Base-by-base conservation (phyloP, 1,284 basidiomycete genomes). In the Trichosporon asahii region DNA sequence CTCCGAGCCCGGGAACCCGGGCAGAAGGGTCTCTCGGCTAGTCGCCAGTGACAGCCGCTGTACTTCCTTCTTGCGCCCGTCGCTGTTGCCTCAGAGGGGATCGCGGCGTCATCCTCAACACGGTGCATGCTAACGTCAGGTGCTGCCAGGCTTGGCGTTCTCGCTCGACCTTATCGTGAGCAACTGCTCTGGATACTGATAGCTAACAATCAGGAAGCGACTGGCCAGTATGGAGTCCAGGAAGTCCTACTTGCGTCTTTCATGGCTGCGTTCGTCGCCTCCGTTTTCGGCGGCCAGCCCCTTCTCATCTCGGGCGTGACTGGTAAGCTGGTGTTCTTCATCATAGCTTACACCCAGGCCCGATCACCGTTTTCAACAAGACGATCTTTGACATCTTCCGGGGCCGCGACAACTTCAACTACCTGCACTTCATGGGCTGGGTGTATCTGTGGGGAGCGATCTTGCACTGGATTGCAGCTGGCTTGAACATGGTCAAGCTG, bases 291-390 rank as follows among this genome's bases (percentile, higher is more conserved):
- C 2, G 93, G 91, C 8, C 95, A 98, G 80, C 95, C 95, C 0
- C 85, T 98, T 1, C 92, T 93, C 65, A 95, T 98, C 70, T 93
- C 94, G 2, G 95, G 95, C 11, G 94, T 98, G 1, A 98, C 95
- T 21, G 93, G 92, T 89, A 63, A 33, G 86, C 74, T 33, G 21
- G n/a, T n/a, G n/a, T n/a, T n/a, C n/a, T n/a, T n/a, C n/a, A n/a
- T n/a, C n/a, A n/a, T n/a, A n/a, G n/a, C n/a, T n/a, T n/a, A n/a
- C n/a, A n/a, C n/a, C 29, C 74, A 90, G 91, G 92, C 35, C 93
- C 93, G 0, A 94, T 94, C 77, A 94, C 92, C 1, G 91, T 95
- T 6, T 90, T 95, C 78, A 95, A 95, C 85, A 94, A 93, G 84
- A 94, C 91, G 4, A 93, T 95, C 64, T 95, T 88, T 80, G 87